phyloP scores from a whole-genome alignment of 768 basidiomycete species.

The Auricularia auricula-judae region DNA sequence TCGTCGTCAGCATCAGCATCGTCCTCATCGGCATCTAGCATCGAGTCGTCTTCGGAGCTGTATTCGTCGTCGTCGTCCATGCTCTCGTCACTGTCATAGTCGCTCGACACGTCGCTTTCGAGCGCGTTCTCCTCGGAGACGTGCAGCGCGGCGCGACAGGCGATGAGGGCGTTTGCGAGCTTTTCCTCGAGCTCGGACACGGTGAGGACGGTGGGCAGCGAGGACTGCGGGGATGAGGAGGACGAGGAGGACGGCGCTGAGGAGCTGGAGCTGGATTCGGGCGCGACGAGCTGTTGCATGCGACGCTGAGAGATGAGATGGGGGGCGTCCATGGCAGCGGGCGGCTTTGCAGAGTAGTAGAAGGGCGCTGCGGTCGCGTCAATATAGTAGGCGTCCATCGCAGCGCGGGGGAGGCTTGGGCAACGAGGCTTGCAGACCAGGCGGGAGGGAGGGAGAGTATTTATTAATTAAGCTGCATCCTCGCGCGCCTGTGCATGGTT shows the following conservation, averaged over 20 bases:
- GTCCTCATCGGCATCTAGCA: conserved; percentile 16
- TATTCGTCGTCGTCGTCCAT: conserved; percentile 4
- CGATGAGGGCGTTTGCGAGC: not conserved
- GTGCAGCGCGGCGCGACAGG: not conserved
- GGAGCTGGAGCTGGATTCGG: not conserved
- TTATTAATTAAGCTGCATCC: not conserved
- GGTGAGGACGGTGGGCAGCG: not conserved
- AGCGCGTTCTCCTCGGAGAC: not conserved
- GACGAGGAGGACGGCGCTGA: not conserved
- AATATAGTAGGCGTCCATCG: not conserved
- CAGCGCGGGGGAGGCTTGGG: not conserved
- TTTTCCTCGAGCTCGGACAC: not conserved
- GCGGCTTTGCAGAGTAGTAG: not conserved
- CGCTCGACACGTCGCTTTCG: not conserved
- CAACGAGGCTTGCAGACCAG: not conserved
- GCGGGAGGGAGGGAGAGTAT: not conserved
- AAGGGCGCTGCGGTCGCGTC: not conserved
- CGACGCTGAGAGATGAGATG: not conserved
- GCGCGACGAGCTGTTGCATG: not conserved
- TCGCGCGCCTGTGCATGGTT: not conserved
- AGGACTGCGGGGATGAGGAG: not conserved
- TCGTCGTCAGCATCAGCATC: conserved; percentile 9
- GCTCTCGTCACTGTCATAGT: not conserved
- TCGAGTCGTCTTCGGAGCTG: conserved; percentile 15
- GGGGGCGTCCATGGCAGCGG: not conserved